Evolutionary conservation across 2,329 filamentous ascomycete species (phyloP).

Genomic region (Penicillium sp.): DNA sequence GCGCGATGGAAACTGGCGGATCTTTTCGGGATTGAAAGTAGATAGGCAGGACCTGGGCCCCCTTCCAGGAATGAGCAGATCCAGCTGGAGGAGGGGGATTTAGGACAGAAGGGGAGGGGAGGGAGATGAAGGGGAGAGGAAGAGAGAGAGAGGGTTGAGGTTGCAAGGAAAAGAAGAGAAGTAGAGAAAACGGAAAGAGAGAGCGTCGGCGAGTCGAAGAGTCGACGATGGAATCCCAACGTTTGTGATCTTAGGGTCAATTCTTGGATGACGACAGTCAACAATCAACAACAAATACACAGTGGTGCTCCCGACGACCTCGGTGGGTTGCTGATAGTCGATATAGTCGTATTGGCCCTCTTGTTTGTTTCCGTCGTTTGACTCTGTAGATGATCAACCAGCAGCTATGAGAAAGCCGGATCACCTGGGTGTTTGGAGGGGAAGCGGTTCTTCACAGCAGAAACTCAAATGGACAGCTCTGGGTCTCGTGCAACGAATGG

Average conservation of each 20-base stretch:
- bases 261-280: conserved; percentile 14
- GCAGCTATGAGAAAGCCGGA: conserved; percentile 3
- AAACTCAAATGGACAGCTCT: conserved; percentile 17
- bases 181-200: conserved; percentile 1
- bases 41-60: neutral
- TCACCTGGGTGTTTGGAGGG: conserved; percentile 13
- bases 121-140: neutral
- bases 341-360: neutral
- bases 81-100: neutral
- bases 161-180: neutral
- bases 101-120: neutral
- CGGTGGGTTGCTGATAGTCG: neutral
- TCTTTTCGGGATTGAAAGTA: conserved; percentile 9
- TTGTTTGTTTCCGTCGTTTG: neutral
- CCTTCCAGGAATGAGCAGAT: conserved; percentile 4
- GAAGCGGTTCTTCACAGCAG: conserved; percentile 1
- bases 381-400: conserved; percentile 12
- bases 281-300: neutral
- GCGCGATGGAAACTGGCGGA: conserved; percentile 37
- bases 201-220: neutral
- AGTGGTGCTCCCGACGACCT: neutral
- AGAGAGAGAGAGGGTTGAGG: no score
- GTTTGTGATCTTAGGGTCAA: conserved; percentile 12
- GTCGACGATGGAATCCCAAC: neutral
- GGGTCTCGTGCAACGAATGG: conserved; percentile 29